Evolutionary conservation across 441 rosid genomes (phyloP).

Genomic region (Mallotus japonicus): DNA sequence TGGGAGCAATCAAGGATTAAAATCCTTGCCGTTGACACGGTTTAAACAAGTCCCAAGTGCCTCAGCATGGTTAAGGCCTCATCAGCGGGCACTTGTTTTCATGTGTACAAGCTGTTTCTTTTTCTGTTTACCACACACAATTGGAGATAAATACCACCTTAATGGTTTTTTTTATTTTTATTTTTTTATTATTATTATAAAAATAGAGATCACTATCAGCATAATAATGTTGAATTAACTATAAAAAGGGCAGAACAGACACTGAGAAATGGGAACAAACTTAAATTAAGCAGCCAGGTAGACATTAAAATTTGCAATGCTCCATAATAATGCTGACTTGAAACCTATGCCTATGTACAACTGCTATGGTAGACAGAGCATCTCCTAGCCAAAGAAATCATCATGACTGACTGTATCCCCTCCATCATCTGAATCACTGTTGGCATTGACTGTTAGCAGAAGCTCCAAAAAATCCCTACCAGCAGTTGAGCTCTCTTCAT

Average conservation of each 20-base stretch:
- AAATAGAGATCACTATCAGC: neutral
- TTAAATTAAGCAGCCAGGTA: neutral
- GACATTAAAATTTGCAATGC: neutral
- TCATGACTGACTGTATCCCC: constrained; percentile 10
- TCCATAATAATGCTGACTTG: neutral
- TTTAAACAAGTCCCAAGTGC: too few relatives aligned
- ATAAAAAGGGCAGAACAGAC: too few relatives aligned
- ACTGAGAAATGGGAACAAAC: neutral
- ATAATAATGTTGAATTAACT: neutral
- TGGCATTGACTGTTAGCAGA: constrained; percentile 18
- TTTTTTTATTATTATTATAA: neutral
- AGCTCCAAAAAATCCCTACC: constrained; percentile 21
- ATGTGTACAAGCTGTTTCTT: too few relatives aligned
- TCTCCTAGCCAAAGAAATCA: constrained; percentile 12
- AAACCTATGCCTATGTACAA: constrained; percentile 2
- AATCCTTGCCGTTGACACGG: too few relatives aligned
- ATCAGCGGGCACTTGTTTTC: too few relatives aligned
- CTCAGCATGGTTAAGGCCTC: too few relatives aligned
- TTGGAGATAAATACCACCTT: too few relatives aligned
- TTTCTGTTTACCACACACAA: too few relatives aligned
- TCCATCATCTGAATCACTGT: constrained; percentile 19
- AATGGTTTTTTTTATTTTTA: too few relatives aligned
- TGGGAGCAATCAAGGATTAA: too few relatives aligned
- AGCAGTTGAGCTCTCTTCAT: constrained; percentile 38
- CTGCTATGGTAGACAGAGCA: neutral